These are phyloP conservation scores for Plasmodium gonderi DNA, from an alignment of 169 alveolate species.

Conservation along the genomic window DNA sequence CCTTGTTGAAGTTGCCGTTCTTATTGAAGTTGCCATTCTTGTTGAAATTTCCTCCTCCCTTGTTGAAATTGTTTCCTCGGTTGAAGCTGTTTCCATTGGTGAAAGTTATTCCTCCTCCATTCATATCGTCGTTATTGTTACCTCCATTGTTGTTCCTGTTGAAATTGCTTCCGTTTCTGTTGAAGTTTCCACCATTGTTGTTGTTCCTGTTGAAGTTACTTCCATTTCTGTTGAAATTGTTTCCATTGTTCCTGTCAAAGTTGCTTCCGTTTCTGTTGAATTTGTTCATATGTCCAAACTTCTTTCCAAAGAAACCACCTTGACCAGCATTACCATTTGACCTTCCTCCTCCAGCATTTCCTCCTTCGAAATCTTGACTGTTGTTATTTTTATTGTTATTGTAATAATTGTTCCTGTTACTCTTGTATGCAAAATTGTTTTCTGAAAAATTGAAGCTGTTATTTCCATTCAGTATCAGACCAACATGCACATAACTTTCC, in stretches of 20 bases:
- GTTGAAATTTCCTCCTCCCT: no score
- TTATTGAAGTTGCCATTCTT: not conserved
- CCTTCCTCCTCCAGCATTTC: not conserved
- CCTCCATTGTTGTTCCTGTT: not conserved
- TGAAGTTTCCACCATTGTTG: not conserved
- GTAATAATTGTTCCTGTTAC: slow-evolving; percentile 5
- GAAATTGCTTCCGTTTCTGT: not conserved
- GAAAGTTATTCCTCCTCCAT: not conserved
- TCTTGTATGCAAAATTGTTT: not conserved
- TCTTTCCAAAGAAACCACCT: not conserved
- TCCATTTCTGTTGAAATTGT: not conserved
- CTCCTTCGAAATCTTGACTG: not conserved
- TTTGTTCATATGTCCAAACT: not conserved
- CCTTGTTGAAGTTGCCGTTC: not conserved
- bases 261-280: slow-evolving; percentile 4
- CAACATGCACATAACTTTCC: slow-evolving; percentile 16
- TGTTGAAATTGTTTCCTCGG: not conserved
- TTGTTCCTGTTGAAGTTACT: not conserved
- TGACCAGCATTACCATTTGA: no score
- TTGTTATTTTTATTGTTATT: slow-evolving; percentile 12
- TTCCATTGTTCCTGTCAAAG: not conserved
- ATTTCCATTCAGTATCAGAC: not conserved
- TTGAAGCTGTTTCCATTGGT: not conserved
- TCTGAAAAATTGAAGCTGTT: not conserved
- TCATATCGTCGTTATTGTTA: not conserved